These are phyloP conservation scores for slime mould (Dictyostelium discoideum) DNA, from an alignment of 78 protist species.

Conservation along the genomic window dicty_2.7 NC_007089.4:526501-527000, in stretches of 20 bases:
- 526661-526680: not conserved
- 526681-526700: not conserved
- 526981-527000: not conserved
- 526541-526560: not conserved
- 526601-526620: not conserved
- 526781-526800: constrained; percentile 1
- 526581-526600: not conserved
- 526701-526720: not conserved
- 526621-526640: not conserved
- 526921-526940: not conserved
- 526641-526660: too few relatives aligned
- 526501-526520: not conserved
- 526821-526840: not conserved
- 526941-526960: not conserved
- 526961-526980: too few relatives aligned
- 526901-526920: not conserved
- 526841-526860: not conserved
- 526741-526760: constrained; percentile 1
- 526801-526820: constrained; percentile 2
- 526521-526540: not conserved
- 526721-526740: not conserved
- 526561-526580: too few relatives aligned
- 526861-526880: constrained; percentile 4
- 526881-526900: not conserved
- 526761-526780: constrained; percentile 19